Conservation (phyloP, 1,284 basidiomycete species). For the Sanghuangporus baumii region DNA sequence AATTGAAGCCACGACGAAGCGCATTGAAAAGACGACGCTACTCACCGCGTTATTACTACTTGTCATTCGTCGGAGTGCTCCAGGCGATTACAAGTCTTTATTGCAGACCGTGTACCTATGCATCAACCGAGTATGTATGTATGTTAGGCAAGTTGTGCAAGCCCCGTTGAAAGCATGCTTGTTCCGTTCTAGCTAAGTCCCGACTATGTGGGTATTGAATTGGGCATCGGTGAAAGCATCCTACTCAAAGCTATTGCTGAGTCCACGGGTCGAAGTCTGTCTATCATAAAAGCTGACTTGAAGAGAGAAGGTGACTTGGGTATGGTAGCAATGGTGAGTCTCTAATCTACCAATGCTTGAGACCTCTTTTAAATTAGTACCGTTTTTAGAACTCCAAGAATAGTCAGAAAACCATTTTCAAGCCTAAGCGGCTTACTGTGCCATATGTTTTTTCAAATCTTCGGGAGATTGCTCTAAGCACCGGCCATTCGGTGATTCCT, state of each 20-base stretch:
- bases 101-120: slow-evolving; percentile 93
- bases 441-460: slow-evolving; percentile 83
- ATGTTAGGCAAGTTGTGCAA: not conserved
- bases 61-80: slow-evolving; percentile 80
- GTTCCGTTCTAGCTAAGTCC: slow-evolving; percentile 68
- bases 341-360: not conserved
- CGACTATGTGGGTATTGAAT: slow-evolving; percentile 93
- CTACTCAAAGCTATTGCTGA: slow-evolving; percentile 95
- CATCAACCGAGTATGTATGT: slow-evolving; percentile 81
- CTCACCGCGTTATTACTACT: slow-evolving; percentile 86
- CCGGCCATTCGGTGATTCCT: slow-evolving; percentile 68
- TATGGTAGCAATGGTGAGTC: slow-evolving; percentile 83
- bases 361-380: not conserved
- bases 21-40: slow-evolving; percentile 87
- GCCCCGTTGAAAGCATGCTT: not conserved
- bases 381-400: slow-evolving; percentile 78
- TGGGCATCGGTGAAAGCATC: slow-evolving; percentile 94
- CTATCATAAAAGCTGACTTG: slow-evolving; percentile 86
- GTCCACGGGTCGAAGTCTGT: slow-evolving; percentile 83
- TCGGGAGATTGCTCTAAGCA: slow-evolving; percentile 80
- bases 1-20: slow-evolving; percentile 95
- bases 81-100: slow-evolving; percentile 65
- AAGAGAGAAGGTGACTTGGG: slow-evolving; percentile 95
- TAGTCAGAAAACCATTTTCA: slow-evolving; percentile 93
- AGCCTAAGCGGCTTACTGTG: slow-evolving; percentile 86